These are phyloP conservation scores for Suillus occidentalis DNA, from an alignment of 768 basidiomycete genomes.

Conservation along the genomic window DNA sequence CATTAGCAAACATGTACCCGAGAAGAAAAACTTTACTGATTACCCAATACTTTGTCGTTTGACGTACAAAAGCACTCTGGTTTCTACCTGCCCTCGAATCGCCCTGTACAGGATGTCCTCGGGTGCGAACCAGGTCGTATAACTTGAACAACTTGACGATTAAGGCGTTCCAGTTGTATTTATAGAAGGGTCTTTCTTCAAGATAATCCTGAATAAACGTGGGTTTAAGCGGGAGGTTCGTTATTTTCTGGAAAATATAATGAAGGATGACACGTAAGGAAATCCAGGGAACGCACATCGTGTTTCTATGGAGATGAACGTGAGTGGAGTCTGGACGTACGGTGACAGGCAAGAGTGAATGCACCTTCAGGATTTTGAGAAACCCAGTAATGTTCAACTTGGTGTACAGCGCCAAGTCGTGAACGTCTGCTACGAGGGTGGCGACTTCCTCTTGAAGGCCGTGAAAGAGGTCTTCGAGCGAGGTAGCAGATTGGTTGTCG, in stretches of 20 bases:
- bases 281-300: slow-evolving; percentile 54
- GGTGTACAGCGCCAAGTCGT: slow-evolving; percentile 89
- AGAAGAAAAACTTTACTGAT: slow-evolving; percentile 30
- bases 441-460: slow-evolving; percentile 93
- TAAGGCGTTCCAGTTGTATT: slow-evolving; percentile 92
- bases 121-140: slow-evolving; percentile 92
- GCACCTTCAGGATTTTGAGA: slow-evolving; percentile 94
- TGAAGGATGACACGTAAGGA: slow-evolving; percentile 4
- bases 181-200: slow-evolving; percentile 94
- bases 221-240: slow-evolving; percentile 74
- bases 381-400: slow-evolving; percentile 99
- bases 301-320: slow-evolving; percentile 67
- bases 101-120: slow-evolving; percentile 78
- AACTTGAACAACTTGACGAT: slow-evolving; percentile 95
- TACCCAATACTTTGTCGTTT: slow-evolving; percentile 85
- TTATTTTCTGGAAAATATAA: slow-evolving; percentile 76
- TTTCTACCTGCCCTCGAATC: too few relatives aligned
- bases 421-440: slow-evolving; percentile 88
- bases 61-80: too few relatives aligned
- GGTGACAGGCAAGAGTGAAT: slow-evolving; percentile 12
- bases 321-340: background rate
- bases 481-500: slow-evolving; percentile 61
- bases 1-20: slow-evolving; percentile 5
- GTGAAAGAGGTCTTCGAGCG: slow-evolving; percentile 84
- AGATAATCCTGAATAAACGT: slow-evolving; percentile 90